Evolutionary conservation across 345 rosid species (phyloP).

Genomic region (Melaleuca quinquenervia): DNA sequence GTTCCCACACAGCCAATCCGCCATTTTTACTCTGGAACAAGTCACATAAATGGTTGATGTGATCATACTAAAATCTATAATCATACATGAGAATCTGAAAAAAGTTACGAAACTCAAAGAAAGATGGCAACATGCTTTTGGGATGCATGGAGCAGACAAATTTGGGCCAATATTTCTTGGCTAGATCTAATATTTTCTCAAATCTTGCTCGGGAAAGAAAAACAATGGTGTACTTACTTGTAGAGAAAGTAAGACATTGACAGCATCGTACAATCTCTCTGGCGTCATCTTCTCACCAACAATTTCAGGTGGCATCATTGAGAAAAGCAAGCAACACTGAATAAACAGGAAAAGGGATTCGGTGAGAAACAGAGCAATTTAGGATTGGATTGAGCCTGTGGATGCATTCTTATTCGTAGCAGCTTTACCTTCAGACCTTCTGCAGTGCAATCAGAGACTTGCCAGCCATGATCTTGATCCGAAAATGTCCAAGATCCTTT

Average conservation of each 20-base stretch:
- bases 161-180: background rate
- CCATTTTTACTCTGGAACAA: slow-evolving; percentile 39
- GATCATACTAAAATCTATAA: background rate
- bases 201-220: background rate
- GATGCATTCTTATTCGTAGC: background rate
- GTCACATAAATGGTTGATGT: background rate
- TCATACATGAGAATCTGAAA: background rate
- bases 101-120: background rate
- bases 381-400: background rate
- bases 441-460: slow-evolving; percentile 39
- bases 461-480: slow-evolving; percentile 42
- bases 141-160: background rate
- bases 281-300: slow-evolving; percentile 37
- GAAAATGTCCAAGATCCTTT: slow-evolving; percentile 49
- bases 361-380: background rate
- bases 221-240: slow-evolving; percentile 20
- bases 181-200: background rate
- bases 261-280: slow-evolving; percentile 36
- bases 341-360: background rate
- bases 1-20: slow-evolving; percentile 57
- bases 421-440: slow-evolving; percentile 23
- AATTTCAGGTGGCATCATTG: slow-evolving; percentile 34
- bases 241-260: slow-evolving; percentile 33
- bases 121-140: background rate
- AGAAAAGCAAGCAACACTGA: slow-evolving; percentile 37